These are phyloP conservation scores for Malus fusca DNA, from an alignment of 306 rosid species.

Conservation along the genomic window DNA sequence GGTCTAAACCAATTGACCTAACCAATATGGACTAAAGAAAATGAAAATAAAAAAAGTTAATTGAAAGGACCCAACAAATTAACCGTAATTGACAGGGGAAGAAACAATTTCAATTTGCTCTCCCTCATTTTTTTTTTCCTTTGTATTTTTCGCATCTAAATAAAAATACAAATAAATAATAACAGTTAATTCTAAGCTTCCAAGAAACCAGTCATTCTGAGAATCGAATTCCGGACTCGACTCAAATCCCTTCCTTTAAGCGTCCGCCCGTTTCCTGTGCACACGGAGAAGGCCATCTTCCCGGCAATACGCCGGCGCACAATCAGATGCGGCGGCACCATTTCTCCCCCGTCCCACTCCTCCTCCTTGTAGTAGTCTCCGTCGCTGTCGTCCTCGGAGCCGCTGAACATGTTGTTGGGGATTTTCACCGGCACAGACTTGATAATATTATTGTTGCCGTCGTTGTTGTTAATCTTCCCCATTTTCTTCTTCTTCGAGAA, in stretches of 20 bases:
- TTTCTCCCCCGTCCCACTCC: conserved; percentile 28
- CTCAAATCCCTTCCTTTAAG: conserved; percentile 88
- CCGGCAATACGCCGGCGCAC: conserved; percentile 45
- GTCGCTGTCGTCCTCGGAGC: conserved; percentile 23
- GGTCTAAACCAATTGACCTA: too few relatives aligned
- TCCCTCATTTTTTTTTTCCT: neutral
- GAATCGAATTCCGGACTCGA: conserved; percentile 71
- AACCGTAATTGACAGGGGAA: neutral
- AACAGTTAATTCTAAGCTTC: conserved; percentile 29
- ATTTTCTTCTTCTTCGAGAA: conserved; percentile 7
- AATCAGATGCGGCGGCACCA: conserved; percentile 85
- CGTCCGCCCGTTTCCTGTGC: conserved; percentile 76
- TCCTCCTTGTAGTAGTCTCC: conserved; percentile 23
- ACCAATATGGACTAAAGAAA: too few relatives aligned
- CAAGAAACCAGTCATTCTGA: conserved; percentile 83
- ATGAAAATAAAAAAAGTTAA: neutral
- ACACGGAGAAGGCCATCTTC: conserved; percentile 64
- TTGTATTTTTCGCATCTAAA: neutral
- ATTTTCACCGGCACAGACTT: conserved; percentile 52
- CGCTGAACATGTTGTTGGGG: conserved; percentile 23
- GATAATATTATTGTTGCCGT: neutral
- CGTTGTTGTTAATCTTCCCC: neutral
- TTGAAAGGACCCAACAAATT: neutral
- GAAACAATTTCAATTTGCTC: neutral
- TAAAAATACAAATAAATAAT: neutral